Percentiles rank a stretch among this genome's conserved stretches.
Conservation (phyloP, 106 monocot species). For the Vanilla planifolia region DNA sequence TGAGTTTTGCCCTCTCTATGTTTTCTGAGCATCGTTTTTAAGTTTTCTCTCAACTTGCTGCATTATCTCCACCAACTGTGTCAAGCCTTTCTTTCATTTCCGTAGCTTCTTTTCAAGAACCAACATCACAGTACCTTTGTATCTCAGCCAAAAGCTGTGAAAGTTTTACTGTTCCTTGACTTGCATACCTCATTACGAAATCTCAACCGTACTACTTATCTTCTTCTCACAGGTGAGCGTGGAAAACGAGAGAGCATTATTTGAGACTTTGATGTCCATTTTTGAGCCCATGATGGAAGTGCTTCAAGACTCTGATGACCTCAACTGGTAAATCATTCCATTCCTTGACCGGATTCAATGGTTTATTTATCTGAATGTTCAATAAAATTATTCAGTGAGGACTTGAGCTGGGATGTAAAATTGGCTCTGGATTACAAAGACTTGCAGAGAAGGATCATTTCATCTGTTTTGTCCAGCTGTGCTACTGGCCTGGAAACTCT, state of each 20-base stretch:
- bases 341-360: background rate
- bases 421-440: conserved; percentile 69
- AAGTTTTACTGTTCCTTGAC: too few species aligned
- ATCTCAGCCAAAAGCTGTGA: too few species aligned
- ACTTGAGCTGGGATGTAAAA: conserved; percentile 71
- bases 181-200: background rate
- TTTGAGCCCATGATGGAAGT: conserved; percentile 72
- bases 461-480: conserved; percentile 61
- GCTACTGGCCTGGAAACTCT: conserved; percentile 24
- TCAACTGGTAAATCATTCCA: conserved; percentile 19
- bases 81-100: too few species aligned
- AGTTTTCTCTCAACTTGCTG: too few species aligned
- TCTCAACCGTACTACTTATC: background rate
- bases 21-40: too few species aligned
- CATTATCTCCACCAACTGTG: too few species aligned
- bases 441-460: conserved; percentile 49
- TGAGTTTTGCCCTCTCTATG: too few species aligned
- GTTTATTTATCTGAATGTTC: background rate
- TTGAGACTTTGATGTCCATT: conserved; percentile 63
- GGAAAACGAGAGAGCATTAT: conserved; percentile 42
- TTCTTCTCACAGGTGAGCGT: conserved; percentile 13
- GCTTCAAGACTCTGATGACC: conserved; percentile 25
- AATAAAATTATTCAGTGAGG: conserved; percentile 30
- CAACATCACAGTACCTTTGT: too few species aligned
- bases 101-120: too few species aligned